A percentile compares a stretch with the other conserved stretches of the same genome.
Conservation (phyloP, 208 protist species). For the Angomonas ambiguus region DNA sequence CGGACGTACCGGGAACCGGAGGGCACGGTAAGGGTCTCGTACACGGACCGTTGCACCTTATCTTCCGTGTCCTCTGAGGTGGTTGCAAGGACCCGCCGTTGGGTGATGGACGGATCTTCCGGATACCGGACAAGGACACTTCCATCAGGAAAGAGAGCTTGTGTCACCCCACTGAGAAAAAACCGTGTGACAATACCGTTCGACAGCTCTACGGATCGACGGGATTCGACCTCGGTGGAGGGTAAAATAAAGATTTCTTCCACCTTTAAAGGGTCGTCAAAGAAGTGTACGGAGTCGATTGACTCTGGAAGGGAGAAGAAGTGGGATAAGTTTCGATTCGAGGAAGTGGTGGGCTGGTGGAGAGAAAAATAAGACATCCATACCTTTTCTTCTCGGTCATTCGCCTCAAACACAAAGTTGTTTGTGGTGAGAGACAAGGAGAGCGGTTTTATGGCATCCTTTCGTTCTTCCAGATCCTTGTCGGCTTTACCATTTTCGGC, state of each 20-base stretch:
- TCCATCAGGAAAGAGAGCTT: conserved; percentile 65
- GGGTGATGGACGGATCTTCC: neutral
- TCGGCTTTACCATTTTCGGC: neutral
- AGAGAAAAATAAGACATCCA: conserved; percentile 18
- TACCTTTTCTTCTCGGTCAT: conserved; percentile 11
- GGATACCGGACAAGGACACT: conserved; percentile 50
- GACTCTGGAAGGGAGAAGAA: conserved; percentile 19
- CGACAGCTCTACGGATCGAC: conserved; percentile 38
- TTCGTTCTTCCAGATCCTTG: neutral
- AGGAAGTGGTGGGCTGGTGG: neutral
- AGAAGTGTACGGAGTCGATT: conserved; percentile 35
- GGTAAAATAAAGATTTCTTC: conserved; percentile 13
- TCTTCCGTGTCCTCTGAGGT: neutral
- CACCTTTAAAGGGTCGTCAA: conserved; percentile 7
- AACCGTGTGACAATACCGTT: conserved; percentile 53
- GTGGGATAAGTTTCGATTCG: conserved; percentile 11
- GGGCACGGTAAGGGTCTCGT: conserved; percentile 46
- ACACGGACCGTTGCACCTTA: conserved; percentile 5
- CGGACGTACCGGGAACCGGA: conserved; percentile 45
- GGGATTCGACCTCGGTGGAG: conserved; percentile 54
- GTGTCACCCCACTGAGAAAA: conserved; percentile 61
- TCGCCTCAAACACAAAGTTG: conserved; percentile 23
- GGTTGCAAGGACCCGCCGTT: neutral
- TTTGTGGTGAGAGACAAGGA: conserved; percentile 18
- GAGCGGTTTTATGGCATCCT: conserved; percentile 12